phyloP scores from a whole-genome alignment of 2,329 filamentous ascomycete genomes.

The Aspergillus sp. region DNA sequence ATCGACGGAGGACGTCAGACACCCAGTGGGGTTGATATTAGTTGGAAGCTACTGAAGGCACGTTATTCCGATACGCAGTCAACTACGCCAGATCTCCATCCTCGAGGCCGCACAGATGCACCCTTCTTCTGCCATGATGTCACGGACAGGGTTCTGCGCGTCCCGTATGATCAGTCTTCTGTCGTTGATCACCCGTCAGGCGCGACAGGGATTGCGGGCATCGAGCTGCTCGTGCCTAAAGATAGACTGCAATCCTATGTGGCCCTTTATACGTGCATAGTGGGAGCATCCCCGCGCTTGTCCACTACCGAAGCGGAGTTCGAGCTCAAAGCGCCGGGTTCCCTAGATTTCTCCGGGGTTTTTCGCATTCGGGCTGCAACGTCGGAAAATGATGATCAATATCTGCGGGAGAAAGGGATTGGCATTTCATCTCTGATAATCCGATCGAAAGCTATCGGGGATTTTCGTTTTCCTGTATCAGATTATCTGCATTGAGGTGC shows the following conservation, averaged over 20 bases:
- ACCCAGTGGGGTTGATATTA: slow-evolving; percentile 8
- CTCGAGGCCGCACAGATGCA: slow-evolving; percentile 13
- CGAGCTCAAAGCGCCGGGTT: slow-evolving; percentile 9
- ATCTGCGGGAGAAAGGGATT: slow-evolving; percentile 13
- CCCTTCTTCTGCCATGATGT: slow-evolving; percentile 20
- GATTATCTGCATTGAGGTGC: slow-evolving; percentile 11
- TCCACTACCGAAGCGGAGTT: neutral
- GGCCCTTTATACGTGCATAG: slow-evolving; percentile 11
- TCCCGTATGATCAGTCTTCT: slow-evolving; percentile 5
- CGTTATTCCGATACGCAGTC: neutral
- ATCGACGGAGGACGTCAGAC: slow-evolving; percentile 12
- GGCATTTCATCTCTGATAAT: slow-evolving; percentile 11
- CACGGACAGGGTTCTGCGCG: slow-evolving; percentile 13
- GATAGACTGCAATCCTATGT: slow-evolving; percentile 1
- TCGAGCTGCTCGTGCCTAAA: slow-evolving; percentile 14
- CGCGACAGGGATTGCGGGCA: slow-evolving; percentile 8
- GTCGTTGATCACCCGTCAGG: slow-evolving; percentile 12
- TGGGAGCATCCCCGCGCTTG: slow-evolving; percentile 5
- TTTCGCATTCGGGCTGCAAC: slow-evolving; percentile 8
- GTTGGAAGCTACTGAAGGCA: slow-evolving; percentile 14
- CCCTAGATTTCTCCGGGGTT: neutral
- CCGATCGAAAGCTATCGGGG: slow-evolving; percentile 1
- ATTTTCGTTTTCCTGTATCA: slow-evolving; percentile 11
- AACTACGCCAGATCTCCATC: slow-evolving; percentile 8
- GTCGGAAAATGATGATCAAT: slow-evolving; percentile 11